Percentiles rank a stretch among this genome's conserved stretches.
Evolutionary conservation across 805 yeast species (phyloP).

Genomic region (Yamadazyma takamatsuzukensis): DNA sequence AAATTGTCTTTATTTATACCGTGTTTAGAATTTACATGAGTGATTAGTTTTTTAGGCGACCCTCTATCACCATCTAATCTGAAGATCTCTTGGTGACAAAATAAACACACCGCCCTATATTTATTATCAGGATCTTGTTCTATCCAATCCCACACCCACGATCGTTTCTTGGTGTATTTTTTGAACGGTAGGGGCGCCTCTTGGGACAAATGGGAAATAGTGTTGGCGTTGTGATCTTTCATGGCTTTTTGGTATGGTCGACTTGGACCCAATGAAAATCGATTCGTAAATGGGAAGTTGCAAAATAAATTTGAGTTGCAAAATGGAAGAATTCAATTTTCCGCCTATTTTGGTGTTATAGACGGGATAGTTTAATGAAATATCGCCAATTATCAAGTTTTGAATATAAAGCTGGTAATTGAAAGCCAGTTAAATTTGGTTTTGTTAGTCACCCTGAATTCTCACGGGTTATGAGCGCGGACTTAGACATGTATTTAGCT

Average conservation of each 20-base stretch:
- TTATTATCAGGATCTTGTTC: conserved; percentile 16
- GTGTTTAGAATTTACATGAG: conserved; percentile 16
- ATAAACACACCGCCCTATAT: conserved; percentile 15
- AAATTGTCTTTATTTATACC: conserved; percentile 13
- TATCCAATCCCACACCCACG: conserved; percentile 19
- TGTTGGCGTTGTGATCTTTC: conserved; percentile 11
- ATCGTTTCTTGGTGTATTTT: conserved; percentile 15
- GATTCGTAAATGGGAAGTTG: background rate
- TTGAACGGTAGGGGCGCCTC: conserved; percentile 15
- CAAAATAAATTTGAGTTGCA: no score
- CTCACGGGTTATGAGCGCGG: no score
- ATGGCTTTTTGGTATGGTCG: conserved; percentile 2
- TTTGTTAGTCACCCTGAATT: no score
- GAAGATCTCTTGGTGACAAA: conserved; percentile 14
- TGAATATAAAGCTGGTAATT: no score
- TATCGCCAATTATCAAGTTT: no score
- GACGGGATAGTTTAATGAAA: no score
- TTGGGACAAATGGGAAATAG: conserved; percentile 14
- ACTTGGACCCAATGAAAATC: conserved; percentile 1
- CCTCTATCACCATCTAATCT: conserved; percentile 16
- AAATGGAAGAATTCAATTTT: no score
- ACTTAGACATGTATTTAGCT: no score
- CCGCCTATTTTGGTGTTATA: no score
- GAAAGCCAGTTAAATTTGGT: no score
- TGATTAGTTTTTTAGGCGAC: conserved; percentile 15